These are phyloP conservation scores for Fraxinus sp. DNA, from an alignment of 305 asterid genomes.

Conservation along the genomic window DNA sequence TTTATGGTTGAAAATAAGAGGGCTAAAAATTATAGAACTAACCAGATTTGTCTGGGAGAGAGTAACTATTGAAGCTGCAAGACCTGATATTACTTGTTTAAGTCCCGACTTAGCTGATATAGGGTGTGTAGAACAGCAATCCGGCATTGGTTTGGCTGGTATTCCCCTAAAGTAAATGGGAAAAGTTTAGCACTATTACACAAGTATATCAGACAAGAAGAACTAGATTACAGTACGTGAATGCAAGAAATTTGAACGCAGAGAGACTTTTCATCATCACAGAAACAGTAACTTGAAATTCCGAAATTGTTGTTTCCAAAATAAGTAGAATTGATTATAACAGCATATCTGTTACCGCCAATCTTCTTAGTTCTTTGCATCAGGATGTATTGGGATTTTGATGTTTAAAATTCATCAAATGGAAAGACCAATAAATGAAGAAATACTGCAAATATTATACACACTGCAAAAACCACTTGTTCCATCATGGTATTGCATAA, in stretches of 20 bases:
- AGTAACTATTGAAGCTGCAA: conserved; percentile 64
- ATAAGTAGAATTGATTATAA: neutral
- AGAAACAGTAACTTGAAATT: neutral
- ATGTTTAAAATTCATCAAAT: neutral
- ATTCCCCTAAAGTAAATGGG: conserved; percentile 40
- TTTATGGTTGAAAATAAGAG: neutral
- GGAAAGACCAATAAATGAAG: neutral
- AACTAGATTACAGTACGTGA: conserved; percentile 1
- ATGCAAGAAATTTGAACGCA: neutral
- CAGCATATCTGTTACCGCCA: neutral
- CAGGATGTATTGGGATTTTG: neutral
- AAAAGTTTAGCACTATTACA: conserved; percentile 4
- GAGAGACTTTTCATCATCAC: neutral
- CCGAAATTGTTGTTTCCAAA: neutral
- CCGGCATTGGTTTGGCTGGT: conserved; percentile 33
- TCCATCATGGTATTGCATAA: neutral
- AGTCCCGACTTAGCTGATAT: conserved; percentile 38
- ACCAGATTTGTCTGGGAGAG: conserved; percentile 72
- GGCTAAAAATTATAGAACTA: conserved; percentile 27
- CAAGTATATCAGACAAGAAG: conserved; percentile 14
- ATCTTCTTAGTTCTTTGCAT: conserved; percentile 2
- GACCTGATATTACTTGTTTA: conserved; percentile 65
- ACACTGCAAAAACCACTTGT: neutral
- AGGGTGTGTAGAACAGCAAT: conserved; percentile 38
- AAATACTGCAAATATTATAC: neutral